Percentiles rank a stretch among this genome's conserved stretches.
These are phyloP conservation scores for Juncus effusus DNA, from an alignment of 176 grass and related monocot genomes.

Conservation along the genomic window DNA sequence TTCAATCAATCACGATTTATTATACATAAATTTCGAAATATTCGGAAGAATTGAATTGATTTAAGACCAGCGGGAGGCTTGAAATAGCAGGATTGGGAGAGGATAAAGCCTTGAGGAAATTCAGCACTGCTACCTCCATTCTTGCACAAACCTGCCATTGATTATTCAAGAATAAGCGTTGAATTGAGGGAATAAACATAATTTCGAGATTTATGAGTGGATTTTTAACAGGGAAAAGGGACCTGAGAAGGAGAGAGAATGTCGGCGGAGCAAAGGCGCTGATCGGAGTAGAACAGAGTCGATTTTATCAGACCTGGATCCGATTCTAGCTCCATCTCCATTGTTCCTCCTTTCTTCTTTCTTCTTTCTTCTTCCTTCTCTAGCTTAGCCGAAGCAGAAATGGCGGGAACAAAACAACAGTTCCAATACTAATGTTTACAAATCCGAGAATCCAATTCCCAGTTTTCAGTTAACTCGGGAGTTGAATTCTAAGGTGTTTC, in stretches of 20 bases:
- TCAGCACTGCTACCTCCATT: slow-evolving; percentile 87
- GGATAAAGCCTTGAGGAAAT: slow-evolving; percentile 57
- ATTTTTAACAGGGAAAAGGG: not conserved
- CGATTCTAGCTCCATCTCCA: slow-evolving; percentile 9
- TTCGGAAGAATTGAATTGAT: not conserved
- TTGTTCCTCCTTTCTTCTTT: not conserved
- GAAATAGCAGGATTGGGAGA: slow-evolving; percentile 55
- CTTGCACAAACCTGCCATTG: slow-evolving; percentile 50
- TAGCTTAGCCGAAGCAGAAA: not conserved
- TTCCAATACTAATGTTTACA: too few species aligned
- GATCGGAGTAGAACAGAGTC: slow-evolving; percentile 70
- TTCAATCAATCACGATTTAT: slow-evolving; percentile 6
- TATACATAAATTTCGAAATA: not conserved
- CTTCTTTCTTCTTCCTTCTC: not conserved
- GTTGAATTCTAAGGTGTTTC: too few species aligned
- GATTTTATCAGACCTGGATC: slow-evolving; percentile 46
- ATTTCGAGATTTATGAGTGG: not conserved
- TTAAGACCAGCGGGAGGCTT: slow-evolving; percentile 50
- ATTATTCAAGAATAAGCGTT: not conserved
- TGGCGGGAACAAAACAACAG: not conserved
- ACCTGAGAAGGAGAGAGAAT: slow-evolving; percentile 65
- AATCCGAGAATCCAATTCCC: not conserved
- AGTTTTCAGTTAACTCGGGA: too few species aligned
- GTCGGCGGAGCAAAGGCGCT: slow-evolving; percentile 86
- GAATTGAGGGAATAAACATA: not conserved